Evolutionary conservation across 1,284 basidiomycete genomes (phyloP).

Genomic region (Tilletia horrida): DNA sequence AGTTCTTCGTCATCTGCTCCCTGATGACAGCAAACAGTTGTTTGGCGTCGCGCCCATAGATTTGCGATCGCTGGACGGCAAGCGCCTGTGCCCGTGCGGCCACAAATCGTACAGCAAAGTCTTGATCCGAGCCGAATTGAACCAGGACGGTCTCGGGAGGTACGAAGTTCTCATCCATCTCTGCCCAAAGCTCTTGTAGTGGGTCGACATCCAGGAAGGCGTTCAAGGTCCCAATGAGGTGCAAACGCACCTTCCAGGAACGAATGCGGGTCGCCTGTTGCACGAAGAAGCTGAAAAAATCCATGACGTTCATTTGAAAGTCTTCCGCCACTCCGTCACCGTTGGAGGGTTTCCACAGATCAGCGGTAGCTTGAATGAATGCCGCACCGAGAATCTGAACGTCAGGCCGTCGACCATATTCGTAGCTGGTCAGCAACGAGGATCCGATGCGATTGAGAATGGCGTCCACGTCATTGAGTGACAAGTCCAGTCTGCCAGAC

Average conservation of each 20-base stretch:
- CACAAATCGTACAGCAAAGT: slow-evolving; percentile 81
- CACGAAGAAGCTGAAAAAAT: slow-evolving; percentile 63
- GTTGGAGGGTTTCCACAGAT: slow-evolving; percentile 63
- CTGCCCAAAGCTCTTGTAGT: slow-evolving; percentile 61
- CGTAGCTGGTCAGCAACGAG: slow-evolving; percentile 58
- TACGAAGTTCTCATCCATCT: slow-evolving; percentile 47
- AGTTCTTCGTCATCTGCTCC: slow-evolving; percentile 27
- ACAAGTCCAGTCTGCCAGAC: slow-evolving; percentile 63
- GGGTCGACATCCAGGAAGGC: slow-evolving; percentile 67
- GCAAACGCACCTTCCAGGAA: slow-evolving; percentile 70
- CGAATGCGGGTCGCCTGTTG: slow-evolving; percentile 58
- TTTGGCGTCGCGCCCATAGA: slow-evolving; percentile 22
- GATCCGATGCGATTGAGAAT: slow-evolving; percentile 18
- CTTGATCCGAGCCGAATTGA: slow-evolving; percentile 61
- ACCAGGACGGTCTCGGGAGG: slow-evolving; percentile 38
- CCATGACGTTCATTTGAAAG: slow-evolving; percentile 59
- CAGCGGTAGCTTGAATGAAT: slow-evolving; percentile 67
- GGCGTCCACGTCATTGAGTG: slow-evolving; percentile 51
- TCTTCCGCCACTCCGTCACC: slow-evolving; percentile 57
- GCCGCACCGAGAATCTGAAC: slow-evolving; percentile 63
- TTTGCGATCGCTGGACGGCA: slow-evolving; percentile 57
- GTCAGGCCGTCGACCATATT: slow-evolving; percentile 62
- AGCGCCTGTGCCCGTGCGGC: slow-evolving; percentile 66
- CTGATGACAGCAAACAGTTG: slow-evolving; percentile 31
- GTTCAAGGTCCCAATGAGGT: slow-evolving; percentile 67